Evolutionary conservation across 2,329 filamentous ascomycete species (phyloP), one percentile per base, ranked within the genome.

Genomic region (Xylogone sp.): DNA sequence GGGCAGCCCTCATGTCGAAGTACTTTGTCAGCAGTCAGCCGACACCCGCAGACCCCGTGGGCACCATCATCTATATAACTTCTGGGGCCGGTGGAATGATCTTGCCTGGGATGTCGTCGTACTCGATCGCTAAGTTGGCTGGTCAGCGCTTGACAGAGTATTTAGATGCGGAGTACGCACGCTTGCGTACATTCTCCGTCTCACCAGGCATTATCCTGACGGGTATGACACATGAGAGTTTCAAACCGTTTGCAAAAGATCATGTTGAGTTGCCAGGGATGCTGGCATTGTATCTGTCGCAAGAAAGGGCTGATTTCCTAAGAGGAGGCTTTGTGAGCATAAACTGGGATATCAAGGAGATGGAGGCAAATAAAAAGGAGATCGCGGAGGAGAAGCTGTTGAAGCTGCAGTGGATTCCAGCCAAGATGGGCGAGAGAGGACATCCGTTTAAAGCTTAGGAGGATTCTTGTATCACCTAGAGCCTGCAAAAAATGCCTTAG

Each of bases 191-290:
- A 1, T 58, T 77, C 9, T 68, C 68, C n/a, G 68, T 77, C 3
- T 74, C 79, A 59, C 76, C 76, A 0, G 77, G 76, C 2, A 69
- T 67, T 13, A 68, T 75, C 1, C 62, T 61, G 56, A 79, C 75
- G 0, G 72, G 74, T 24, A 62, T 78, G 49, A 67, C 70, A 2
- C 42, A 44, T 0, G 50, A 51, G 0, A 13, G 45, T 0, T 66
- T 58, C 12, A 61, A 62, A 1, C 65, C 73, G 1, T 69, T 64
- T 48, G 64, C 66, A 1, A 63, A 62, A 39, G 68, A 69, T 52
- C 65, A 65, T 47, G 59, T 49, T 1, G 59, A 55, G 2, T 56
- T 70, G 39, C 62, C 65, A 1, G 68, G 62, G 1, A 65, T 65
- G 42, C 53, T 69, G 9, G 64, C 66, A 0, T 42, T 66, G 3